Base-by-base conservation (phyloP, 108 stramenopile species). In the Cyclostephanos tholiformis region DNA sequence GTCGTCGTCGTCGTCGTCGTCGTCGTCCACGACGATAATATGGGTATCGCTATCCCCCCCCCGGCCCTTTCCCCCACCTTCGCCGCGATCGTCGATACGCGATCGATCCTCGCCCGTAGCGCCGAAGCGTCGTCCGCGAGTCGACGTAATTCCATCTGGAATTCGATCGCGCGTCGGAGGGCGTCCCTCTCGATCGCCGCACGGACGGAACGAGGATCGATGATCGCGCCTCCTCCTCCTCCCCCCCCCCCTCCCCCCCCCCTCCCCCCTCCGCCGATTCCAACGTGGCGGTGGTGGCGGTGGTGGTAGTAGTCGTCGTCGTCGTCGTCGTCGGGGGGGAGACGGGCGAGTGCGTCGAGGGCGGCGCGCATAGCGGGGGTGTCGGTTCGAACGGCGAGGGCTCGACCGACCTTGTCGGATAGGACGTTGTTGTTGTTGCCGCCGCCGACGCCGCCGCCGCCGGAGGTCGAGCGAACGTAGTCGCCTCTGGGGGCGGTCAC, bases 281-380 rank as follows among this genome's bases (percentile, higher is more conserved):
- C n/a, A n/a, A n/a, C n/a, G n/a, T n/a, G n/a, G 32, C 32, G 32
- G 32, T 4, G 32, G 4, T 4, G 41, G 2, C 27, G 9, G 8
- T n/a, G n/a, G n/a, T n/a, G n/a, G n/a, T n/a, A n/a, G 38, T 1
- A 25, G 36, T n/a, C 36, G 51, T 36, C 49, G 38, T 53, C 59
- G n/a, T 41, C 50, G 48, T 46, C n/a, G 32, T 52, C 48, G 2
- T 50, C 17, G 4, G 81, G 63, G 38, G 85, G 81, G 8, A 94
- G 67, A 39, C 82, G 76, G 14, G 87, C 87, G 65, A 94, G 72
- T n/a, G 93, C 91, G 66, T 89, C 91, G 70, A 94, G 69, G 11
- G 93, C 93, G 27, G 91, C 88, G 63, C 85, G 88, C 90, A 94
- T 91, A 53, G 90, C 91, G 59, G 89, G 88, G 25, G 93, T 94